Conservation (phyloP, 352 stramenopile species). For the Phytophthora sp. region DNA sequence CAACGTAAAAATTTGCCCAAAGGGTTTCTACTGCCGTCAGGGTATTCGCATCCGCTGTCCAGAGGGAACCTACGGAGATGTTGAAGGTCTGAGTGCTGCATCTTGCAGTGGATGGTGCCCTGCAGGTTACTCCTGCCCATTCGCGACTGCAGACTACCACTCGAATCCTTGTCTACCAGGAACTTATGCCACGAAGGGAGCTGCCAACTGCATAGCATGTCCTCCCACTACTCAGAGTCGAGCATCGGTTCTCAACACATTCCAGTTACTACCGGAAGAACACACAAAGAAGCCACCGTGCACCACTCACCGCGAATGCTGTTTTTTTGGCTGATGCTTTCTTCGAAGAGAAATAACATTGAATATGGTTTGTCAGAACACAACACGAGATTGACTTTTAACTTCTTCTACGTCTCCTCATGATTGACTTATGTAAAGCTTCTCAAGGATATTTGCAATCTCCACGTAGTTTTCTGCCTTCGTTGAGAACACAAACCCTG, state of each 20-base stretch:
- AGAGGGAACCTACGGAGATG: conserved; percentile 65
- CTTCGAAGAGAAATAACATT: not conserved
- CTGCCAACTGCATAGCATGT: conserved; percentile 51
- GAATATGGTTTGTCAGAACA: too few species aligned
- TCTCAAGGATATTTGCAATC: not conserved
- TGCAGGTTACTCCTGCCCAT: conserved; percentile 70
- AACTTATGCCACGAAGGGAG: conserved; percentile 53
- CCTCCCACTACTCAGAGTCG: conserved; percentile 27
- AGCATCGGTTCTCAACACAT: conserved; percentile 24
- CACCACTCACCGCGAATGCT: conserved; percentile 50
- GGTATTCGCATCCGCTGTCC: conserved; percentile 75
- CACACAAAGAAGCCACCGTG: conserved; percentile 25
- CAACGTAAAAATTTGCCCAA: conserved; percentile 53
- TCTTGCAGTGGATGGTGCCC: conserved; percentile 75
- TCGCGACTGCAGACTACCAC: conserved; percentile 54
- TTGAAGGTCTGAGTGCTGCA: conserved; percentile 47
- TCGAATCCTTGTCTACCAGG: conserved; percentile 45
- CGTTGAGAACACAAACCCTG: not conserved
- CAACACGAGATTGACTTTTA: too few species aligned
- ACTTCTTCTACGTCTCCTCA: not conserved
- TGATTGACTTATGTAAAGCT: too few species aligned
- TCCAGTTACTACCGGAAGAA: conserved; percentile 24
- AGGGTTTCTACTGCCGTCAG: conserved; percentile 73
- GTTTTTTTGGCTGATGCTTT: conserved; percentile 59
- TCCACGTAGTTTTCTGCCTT: not conserved